Base-by-base conservation (phyloP, 2,329 filamentous ascomycete species). In the Exophiala sideris region DNA sequence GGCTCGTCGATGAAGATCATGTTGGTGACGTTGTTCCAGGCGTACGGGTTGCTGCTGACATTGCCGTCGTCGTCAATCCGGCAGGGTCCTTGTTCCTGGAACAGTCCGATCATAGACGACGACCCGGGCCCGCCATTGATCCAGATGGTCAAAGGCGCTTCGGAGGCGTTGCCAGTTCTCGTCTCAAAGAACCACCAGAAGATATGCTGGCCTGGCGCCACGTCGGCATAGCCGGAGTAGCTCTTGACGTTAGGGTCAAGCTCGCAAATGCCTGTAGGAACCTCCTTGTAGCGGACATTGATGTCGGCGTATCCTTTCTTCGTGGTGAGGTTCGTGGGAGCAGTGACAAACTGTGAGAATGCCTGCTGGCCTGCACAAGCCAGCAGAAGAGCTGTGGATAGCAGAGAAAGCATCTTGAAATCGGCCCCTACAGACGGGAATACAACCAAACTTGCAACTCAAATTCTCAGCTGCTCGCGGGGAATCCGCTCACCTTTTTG, bases 1-100 rank as follows among this genome's bases (percentile, higher is more conserved):
- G 82, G 86, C 66, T 88, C 80, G 62, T 89, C 85, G 61, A 89
- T 81, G 68, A 86, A 88, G 12, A 89, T 78, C 47, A 70, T 65
- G 47, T 70, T 70, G 50, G 54, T 57, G 35, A 64, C 55, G 18
- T 61, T 61, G 36, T 52, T 54, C 61, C 61, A 65, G 3, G 70
- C 69, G 52, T 68, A 70, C n/a, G 69, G 62, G 39, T 74, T 74
- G 56, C 65, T 57, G 12, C 70, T 71, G 1, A 69, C 67, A 48
- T 72, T 69, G 0, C 70, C 71, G 57, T 66, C 59, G 12, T 66
- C 64, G 52, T 73, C 71, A 56, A 74, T 67, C 34, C 69, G 48
- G 57, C 67, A 69, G n/a, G 67, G 67, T 18, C 67, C 67, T 2
- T 67, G 39, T 45, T 69, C 67, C 56, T 69, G 67, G 54, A 69